Conservation (phyloP, 2,329 filamentous ascomycete genomes). For the Penicillium verrucosum region DNA sequence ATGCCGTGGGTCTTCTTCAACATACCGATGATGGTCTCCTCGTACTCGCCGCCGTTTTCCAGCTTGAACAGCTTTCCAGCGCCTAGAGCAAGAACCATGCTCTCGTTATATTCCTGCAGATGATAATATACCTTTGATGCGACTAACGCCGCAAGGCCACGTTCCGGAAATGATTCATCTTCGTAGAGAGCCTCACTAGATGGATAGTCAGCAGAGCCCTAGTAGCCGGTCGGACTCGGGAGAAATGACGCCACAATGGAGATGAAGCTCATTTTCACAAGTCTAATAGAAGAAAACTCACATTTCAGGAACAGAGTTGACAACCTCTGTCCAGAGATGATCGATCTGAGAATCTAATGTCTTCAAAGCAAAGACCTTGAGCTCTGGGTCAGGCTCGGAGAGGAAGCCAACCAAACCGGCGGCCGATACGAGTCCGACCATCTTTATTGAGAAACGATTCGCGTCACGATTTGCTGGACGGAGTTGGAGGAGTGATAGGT, state of each 20-base stretch:
- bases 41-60: slow-evolving; percentile 86
- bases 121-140: slow-evolving; percentile 99
- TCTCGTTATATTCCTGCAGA: slow-evolving; percentile 97
- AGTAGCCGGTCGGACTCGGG: slow-evolving; percentile 1
- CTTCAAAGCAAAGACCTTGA: slow-evolving; percentile 92
- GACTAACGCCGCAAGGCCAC: slow-evolving; percentile 88
- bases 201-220: slow-evolving; percentile 14
- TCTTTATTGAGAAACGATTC: slow-evolving; percentile 44
- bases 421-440: slow-evolving; percentile 92
- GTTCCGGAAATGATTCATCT: slow-evolving; percentile 90
- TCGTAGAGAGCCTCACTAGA: slow-evolving; percentile 92
- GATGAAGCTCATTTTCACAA: neutral
- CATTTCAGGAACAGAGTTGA: slow-evolving; percentile 89
- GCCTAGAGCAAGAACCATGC: slow-evolving; percentile 95
- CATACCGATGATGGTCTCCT: slow-evolving; percentile 91
- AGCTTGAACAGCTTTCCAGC: slow-evolving; percentile 94
- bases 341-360: slow-evolving; percentile 96
- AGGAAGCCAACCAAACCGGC: slow-evolving; percentile 94
- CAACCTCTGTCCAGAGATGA: slow-evolving; percentile 95
- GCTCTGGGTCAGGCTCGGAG: slow-evolving; percentile 87
- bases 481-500: slow-evolving; percentile 13
- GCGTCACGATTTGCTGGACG: slow-evolving; percentile 9
- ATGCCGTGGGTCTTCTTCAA: slow-evolving; percentile 6
- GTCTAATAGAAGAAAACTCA: slow-evolving; percentile 48
- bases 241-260: slow-evolving; percentile 2